Base-by-base conservation (phyloP, 495 filamentous ascomycete species). In the Aspergillus sclerotioniger region DNA sequence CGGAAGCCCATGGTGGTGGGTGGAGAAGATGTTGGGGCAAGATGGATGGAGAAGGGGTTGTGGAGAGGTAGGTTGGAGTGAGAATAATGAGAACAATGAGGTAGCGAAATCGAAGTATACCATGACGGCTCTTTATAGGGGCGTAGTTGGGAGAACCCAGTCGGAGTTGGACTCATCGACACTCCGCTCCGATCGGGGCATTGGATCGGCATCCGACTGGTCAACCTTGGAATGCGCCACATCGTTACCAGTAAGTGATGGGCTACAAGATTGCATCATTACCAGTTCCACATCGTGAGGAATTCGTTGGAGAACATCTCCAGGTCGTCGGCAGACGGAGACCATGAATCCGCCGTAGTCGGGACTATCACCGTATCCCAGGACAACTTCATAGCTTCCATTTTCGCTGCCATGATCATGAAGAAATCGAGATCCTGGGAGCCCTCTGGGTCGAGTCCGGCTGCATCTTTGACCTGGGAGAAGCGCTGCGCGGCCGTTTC, bases 1-100 rank as follows among this genome's bases (percentile, higher is more conserved):
- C 61, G 59, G 60, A 74, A 72, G 57, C 32, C 32, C 35, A 45
- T 17, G 32, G 46, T 35, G 33, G 8, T 3, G 8, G 2, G 33
- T 35, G 2, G 7, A 35, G 13, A 35, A 9, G 8, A 35, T 35
- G 13, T 10, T 9, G 7, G 31, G 10, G 31, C 6, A 6, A 33
- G 31, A 6, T 33, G 31, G 31, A 33, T 33, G n/a, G n/a, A 35
- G 13, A 35, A 9, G 8, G 9, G 3, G 13, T 10, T 9, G 7
- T n/a, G n/a, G n/a, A n/a, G n/a, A n/a, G n/a, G n/a, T n/a, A n/a
- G n/a, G n/a, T n/a, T n/a, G 33, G 8, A 3, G 1, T 35, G 8
- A 35, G 33, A 35, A 35, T 8, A 8, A 35, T 10, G 9, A 13
- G 8, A 35, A 13, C 3, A 13, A 35, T 9, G 7, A 35, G 33